A percentile compares a stretch with the other conserved stretches of the same genome.
Evolutionary conservation across 1,284 basidiomycete genomes (phyloP).

Genomic region (Pulveroboletus sp.): DNA sequence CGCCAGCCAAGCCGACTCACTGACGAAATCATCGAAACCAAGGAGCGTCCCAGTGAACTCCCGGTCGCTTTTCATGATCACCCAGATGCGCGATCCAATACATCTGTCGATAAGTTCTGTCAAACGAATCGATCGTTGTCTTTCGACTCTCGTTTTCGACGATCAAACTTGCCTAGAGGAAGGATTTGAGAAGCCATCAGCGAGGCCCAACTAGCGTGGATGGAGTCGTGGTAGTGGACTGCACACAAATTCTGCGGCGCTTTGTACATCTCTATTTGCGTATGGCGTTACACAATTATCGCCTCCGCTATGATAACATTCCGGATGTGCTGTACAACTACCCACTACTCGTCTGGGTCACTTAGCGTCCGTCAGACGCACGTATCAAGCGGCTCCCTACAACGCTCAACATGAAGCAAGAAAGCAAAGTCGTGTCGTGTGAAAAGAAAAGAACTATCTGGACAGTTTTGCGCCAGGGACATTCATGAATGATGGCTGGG

Average conservation of each 20-base stretch:
- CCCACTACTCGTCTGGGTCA: slow-evolving; percentile 19
- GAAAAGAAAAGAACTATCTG: slow-evolving; percentile 16
- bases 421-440: slow-evolving; percentile 15
- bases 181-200: slow-evolving; percentile 68
- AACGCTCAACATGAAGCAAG: slow-evolving; percentile 26
- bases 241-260: not conserved
- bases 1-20: slow-evolving; percentile 60
- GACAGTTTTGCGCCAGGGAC: slow-evolving; percentile 12
- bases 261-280: slow-evolving; percentile 13
- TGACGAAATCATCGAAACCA: slow-evolving; percentile 99
- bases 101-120: slow-evolving; percentile 92
- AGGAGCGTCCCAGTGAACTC: slow-evolving; percentile 96
- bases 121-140: slow-evolving; percentile 3
- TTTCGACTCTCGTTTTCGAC: not conserved
- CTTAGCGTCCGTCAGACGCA: slow-evolving; percentile 40
- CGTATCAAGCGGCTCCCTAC: slow-evolving; percentile 21
- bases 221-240: slow-evolving; percentile 8
- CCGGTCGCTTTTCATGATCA: slow-evolving; percentile 94
- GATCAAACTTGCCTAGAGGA: slow-evolving; percentile 44
- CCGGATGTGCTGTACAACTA: slow-evolving; percentile 20
- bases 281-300: slow-evolving; percentile 19
- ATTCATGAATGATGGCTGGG: slow-evolving; percentile 24
- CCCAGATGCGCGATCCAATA: slow-evolving; percentile 94
- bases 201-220: not conserved
- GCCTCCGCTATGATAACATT: slow-evolving; percentile 22